These are phyloP conservation scores for Thalassiosira profunda DNA, from an alignment of 108 stramenopile genomes.

Conservation along the genomic window DNA sequence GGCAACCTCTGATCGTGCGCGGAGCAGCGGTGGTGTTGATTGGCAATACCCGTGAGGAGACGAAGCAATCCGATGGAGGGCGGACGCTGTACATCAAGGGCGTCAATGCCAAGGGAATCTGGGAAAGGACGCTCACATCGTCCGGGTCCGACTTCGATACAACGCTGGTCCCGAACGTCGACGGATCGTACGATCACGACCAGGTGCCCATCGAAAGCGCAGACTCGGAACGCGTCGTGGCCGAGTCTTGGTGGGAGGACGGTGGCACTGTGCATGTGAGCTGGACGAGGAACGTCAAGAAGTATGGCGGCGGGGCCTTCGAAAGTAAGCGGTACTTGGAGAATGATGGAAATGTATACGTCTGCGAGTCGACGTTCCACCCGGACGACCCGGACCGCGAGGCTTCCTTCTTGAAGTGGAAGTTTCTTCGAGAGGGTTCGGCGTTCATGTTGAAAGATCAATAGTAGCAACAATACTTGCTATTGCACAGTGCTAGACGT, in stretches of 20 bases:
- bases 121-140: slow-evolving; percentile 69
- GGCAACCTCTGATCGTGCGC: slow-evolving; percentile 76
- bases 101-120: slow-evolving; percentile 64
- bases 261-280: slow-evolving; percentile 71
- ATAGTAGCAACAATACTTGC: neutral
- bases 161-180: slow-evolving; percentile 11
- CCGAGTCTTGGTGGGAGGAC: slow-evolving; percentile 84
- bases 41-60: slow-evolving; percentile 69
- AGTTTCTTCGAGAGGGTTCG: slow-evolving; percentile 42
- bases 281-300: slow-evolving; percentile 69
- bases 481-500: neutral
- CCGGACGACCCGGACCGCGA: slow-evolving; percentile 46
- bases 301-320: slow-evolving; percentile 78
- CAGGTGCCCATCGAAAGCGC: slow-evolving; percentile 54
- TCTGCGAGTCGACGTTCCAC: slow-evolving; percentile 81
- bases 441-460: slow-evolving; percentile 7
- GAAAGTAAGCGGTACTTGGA: slow-evolving; percentile 74
- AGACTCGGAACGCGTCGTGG: slow-evolving; percentile 69
- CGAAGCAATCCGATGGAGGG: slow-evolving; percentile 63
- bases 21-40: slow-evolving; percentile 69
- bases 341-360: slow-evolving; percentile 52
- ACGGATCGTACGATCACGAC: slow-evolving; percentile 28
- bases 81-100: slow-evolving; percentile 56
- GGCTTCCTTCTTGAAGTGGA: slow-evolving; percentile 27
- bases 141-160: slow-evolving; percentile 55